phyloP scores from a whole-genome alignment of 305 asterid genomes.

The Fraxinus xanthoxyloides region DNA sequence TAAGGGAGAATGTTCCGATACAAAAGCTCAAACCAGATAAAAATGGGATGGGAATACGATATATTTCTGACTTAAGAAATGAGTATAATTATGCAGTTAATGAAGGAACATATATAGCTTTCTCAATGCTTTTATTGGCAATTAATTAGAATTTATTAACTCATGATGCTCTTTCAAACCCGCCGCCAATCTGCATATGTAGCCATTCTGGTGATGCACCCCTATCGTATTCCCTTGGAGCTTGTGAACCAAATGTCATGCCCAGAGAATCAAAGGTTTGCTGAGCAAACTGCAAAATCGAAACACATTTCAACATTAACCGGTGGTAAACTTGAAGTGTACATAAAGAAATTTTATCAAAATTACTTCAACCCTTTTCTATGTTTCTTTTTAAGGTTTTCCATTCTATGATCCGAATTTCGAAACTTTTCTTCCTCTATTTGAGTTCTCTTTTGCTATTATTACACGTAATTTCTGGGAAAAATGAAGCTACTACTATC shows the following conservation, averaged over 20 bases:
- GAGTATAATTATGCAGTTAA: constrained; percentile 27
- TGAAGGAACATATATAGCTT: constrained; percentile 32
- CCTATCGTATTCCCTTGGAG: constrained; percentile 53
- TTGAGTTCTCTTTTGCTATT: not conserved
- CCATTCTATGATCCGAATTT: not conserved
- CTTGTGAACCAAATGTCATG: constrained; percentile 64
- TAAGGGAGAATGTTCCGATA: not conserved
- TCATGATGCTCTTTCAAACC: constrained; percentile 63
- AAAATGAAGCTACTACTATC: not conserved
- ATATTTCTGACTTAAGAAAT: constrained; percentile 27
- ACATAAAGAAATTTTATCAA: not conserved
- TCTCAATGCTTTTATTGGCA: constrained; percentile 28
- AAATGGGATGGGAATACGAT: not conserved
- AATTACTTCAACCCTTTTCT: not conserved
- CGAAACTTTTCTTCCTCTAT: not conserved
- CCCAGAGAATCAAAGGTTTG: constrained; percentile 53
- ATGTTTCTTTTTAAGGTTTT: not conserved
- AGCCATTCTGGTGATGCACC: constrained; percentile 80
- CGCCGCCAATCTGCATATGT: constrained; percentile 89
- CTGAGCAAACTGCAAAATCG: constrained; percentile 53
- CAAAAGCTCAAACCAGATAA: not conserved
- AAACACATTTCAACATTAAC: not conserved
- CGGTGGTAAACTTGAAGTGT: not conserved
- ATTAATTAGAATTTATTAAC: constrained; percentile 23
- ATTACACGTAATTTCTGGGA: not conserved